A percentile compares a stretch with the other conserved stretches of the same genome.
Evolutionary conservation across 768 basidiomycete genomes (phyloP).

Genomic region (Mrakia frigida): DNA sequence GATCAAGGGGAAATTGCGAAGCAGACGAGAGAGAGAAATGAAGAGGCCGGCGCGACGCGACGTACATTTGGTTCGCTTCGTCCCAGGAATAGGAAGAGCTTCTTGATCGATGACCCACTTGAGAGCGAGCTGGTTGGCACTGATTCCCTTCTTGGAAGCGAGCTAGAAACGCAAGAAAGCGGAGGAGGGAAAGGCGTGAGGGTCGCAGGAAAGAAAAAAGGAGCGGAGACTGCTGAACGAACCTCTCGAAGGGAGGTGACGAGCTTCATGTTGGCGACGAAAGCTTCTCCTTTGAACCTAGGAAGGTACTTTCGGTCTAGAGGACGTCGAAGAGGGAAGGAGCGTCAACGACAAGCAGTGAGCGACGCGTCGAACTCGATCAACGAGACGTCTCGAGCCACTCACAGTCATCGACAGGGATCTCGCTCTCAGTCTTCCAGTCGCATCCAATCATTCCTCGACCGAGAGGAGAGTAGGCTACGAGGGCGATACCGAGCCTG

Average conservation of each 20-base stretch:
- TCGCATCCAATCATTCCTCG: conserved; percentile 19
- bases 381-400: no score
- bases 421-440: conserved; percentile 23
- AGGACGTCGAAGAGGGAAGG: no score
- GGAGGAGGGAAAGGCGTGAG: no score
- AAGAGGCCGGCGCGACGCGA: neutral
- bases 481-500: conserved; percentile 20
- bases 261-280: conserved; percentile 26
- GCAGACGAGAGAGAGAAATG: neutral
- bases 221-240: no score
- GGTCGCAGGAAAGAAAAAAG: no score
- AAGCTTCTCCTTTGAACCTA: conserved; percentile 25
- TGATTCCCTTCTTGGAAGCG: conserved; percentile 7
- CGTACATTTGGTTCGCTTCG: conserved; percentile 13
- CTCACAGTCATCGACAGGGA: conserved; percentile 23
- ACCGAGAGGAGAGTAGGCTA: conserved; percentile 28
- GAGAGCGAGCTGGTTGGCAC: conserved; percentile 20
- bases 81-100: conserved; percentile 28
- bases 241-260: conserved; percentile 2
- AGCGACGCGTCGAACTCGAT: no score
- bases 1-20: no score
- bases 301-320: conserved; percentile 16
- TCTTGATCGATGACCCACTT: conserved; percentile 29
- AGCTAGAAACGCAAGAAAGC: neutral
- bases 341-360: no score